These are phyloP conservation scores for Coprinellus aureogranulatus DNA, from an alignment of 768 basidiomycete genomes.

Conservation along the genomic window DNA sequence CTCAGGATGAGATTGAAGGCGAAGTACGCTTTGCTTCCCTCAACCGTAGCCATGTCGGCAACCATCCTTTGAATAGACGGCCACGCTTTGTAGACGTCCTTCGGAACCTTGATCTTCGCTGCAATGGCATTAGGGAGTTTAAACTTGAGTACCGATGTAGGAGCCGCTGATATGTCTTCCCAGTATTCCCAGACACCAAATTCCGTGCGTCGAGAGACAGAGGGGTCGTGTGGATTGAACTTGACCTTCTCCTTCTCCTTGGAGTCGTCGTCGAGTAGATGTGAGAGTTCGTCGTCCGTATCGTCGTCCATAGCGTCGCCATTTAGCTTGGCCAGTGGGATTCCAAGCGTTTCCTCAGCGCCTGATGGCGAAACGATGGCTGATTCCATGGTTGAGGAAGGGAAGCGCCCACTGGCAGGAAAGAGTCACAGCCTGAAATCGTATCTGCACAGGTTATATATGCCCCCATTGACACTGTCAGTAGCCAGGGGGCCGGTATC, in stretches of 20 bases:
- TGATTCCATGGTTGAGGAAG: too few species aligned
- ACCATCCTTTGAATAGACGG: conserved; percentile 71
- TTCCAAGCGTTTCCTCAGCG: too few species aligned
- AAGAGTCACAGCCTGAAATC: too few species aligned
- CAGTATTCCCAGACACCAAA: conserved; percentile 79
- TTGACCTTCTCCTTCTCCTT: background rate
- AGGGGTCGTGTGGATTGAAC: conserved; percentile 35
- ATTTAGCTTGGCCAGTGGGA: too few species aligned
- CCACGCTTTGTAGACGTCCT: conserved; percentile 37
- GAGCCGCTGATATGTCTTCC: conserved; percentile 45
- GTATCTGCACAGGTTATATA: too few species aligned
- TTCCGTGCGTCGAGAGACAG: conserved; percentile 53
- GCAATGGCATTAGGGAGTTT: conserved; percentile 37
- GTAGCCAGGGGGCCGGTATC: too few species aligned
- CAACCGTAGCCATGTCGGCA: conserved; percentile 55
- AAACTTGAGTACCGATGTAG: conserved; percentile 19
- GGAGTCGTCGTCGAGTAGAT: too few species aligned
- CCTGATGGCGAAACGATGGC: too few species aligned
- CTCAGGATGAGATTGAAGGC: conserved; percentile 43
- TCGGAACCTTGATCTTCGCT: conserved; percentile 46
- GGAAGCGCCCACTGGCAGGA: too few species aligned
- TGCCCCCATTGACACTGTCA: too few species aligned
- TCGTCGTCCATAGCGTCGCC: too few species aligned
- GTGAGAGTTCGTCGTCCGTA: too few species aligned
- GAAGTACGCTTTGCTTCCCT: conserved; percentile 49